phyloP scores from a whole-genome alignment of 805 yeast species.

The Candida succiphila region DNA sequence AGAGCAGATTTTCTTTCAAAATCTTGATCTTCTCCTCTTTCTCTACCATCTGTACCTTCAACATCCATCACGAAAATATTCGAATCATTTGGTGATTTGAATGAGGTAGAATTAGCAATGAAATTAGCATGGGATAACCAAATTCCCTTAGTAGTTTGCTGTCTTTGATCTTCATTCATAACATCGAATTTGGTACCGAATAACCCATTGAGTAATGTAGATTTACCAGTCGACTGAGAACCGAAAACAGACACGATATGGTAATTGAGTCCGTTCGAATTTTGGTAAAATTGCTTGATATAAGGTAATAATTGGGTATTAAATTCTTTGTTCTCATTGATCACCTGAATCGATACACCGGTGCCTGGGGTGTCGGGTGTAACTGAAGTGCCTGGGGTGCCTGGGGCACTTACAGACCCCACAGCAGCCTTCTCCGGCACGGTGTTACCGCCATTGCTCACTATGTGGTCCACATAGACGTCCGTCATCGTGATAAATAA shows the following conservation, averaged over 20 bases:
- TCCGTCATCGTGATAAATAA: too few relatives aligned
- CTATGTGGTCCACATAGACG: too few relatives aligned
- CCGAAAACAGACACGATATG: constrained; percentile 95
- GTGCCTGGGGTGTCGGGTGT: neutral
- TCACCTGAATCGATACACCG: constrained; percentile 43
- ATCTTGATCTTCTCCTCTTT: constrained; percentile 97
- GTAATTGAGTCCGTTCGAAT: constrained; percentile 56
- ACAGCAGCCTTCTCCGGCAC: too few relatives aligned
- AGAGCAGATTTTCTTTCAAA: constrained; percentile 94
- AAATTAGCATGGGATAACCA: constrained; percentile 57
- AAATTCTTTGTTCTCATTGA: constrained; percentile 51
- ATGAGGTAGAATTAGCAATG: constrained; percentile 19
- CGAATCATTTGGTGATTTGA: constrained; percentile 7
- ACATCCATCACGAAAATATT: constrained; percentile 81
- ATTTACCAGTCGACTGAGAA: constrained; percentile 93
- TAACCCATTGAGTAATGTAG: constrained; percentile 77
- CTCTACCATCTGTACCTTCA: constrained; percentile 98
- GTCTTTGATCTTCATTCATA: constrained; percentile 80
- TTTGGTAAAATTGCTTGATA: constrained; percentile 17
- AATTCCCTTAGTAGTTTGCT: constrained; percentile 85
- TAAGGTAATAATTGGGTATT: constrained; percentile 24
- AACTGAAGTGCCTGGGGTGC: neutral
- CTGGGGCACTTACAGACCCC: too few relatives aligned
- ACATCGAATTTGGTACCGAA: constrained; percentile 87
- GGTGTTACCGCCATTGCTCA: too few relatives aligned